Evolutionary conservation across 441 rosid species (phyloP), one percentile per base, ranked within the genome.

Genomic region (Adansonia gregorii): DNA sequence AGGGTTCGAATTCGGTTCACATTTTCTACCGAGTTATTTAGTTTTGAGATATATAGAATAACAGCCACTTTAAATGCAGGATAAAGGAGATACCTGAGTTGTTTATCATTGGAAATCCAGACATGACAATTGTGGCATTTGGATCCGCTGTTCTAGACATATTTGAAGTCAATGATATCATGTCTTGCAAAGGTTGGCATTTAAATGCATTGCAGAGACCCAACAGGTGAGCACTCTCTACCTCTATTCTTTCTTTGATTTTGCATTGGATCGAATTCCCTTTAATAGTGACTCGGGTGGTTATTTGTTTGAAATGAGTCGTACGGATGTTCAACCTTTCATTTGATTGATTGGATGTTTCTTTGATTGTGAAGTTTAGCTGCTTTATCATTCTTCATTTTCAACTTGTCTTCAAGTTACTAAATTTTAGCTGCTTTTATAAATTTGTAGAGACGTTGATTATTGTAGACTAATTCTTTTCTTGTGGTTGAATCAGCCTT

Each of bases 181-280:
- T 97, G 93, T 82, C 96, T 51, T 85, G 89, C 65, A 97, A 90
- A 88, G 97, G 99, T 80, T 94, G 98, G 99, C 98, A 94, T 88
- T 82, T 94, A 83, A 97, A 93, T 81, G 97, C 98, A 1, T 81
- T 94, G 76, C 98, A 94, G 86, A 91, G 97, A 88, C 99, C 99
- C 58, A 92, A 96, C 84, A 91, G 98, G 98, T 94, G 83, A 75
- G 56, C 4, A 9, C 31, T 59, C 10, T 11, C 41, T 54, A 20
- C 35, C 45, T 11, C 20, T 35, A 39, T 54, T 64, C 51, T 64
- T 71, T 61, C 17, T 45, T 58, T 24, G 1, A 17, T 69, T 20
- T 48, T 46, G 14, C 6, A n/a, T 43, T 67, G 58, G 15, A 2
- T 39, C n/a, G 6, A 12, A 20, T 27, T n/a, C 58, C 60, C 27